A percentile compares a stretch with the other conserved stretches of the same genome.
phyloP scores from a whole-genome alignment of 108 stramenopile genomes.

The Discostella stelligeroides region DNA sequence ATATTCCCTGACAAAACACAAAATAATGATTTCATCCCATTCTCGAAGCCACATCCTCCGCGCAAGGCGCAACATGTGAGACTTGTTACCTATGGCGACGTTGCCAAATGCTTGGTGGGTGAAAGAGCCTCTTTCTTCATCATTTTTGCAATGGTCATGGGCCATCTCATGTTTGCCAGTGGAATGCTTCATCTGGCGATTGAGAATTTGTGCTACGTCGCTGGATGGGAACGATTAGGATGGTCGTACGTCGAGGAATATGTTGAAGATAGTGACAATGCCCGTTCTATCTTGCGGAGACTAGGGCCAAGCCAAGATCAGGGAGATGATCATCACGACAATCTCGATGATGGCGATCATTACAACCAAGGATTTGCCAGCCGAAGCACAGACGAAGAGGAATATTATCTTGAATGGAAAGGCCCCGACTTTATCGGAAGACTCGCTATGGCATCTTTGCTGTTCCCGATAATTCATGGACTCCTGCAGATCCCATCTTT shows the following conservation, averaged over 20 bases:
- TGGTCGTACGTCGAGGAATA: conserved; percentile 41
- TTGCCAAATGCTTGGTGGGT: conserved; percentile 44
- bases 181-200: conserved; percentile 49
- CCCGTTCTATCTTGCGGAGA: neutral
- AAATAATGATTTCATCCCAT: neutral
- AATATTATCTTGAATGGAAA: conserved; percentile 41
- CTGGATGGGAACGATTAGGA: conserved; percentile 48
- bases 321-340: conserved; percentile 3
- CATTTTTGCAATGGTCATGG: conserved; percentile 43
- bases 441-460: conserved; percentile 37
- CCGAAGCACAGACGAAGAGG: conserved; percentile 22
- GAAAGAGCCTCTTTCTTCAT: conserved; percentile 28
- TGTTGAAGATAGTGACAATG: conserved; percentile 5
- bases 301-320: conserved; percentile 20
- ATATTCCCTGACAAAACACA: neutral
- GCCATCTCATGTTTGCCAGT: conserved; percentile 53
- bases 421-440: conserved; percentile 42
- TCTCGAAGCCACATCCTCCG: conserved; percentile 3
- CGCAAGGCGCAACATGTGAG: conserved; percentile 27
- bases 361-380: neutral
- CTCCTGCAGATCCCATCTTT: conserved; percentile 46
- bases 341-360: conserved; percentile 11
- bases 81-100: conserved; percentile 55
- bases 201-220: conserved; percentile 50
- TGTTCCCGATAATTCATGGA: conserved; percentile 48